A percentile compares a stretch with the other conserved stretches of the same genome.
phyloP scores from a whole-genome alignment of 2,329 filamentous ascomycete genomes.

The Cladosporium sp. region DNA sequence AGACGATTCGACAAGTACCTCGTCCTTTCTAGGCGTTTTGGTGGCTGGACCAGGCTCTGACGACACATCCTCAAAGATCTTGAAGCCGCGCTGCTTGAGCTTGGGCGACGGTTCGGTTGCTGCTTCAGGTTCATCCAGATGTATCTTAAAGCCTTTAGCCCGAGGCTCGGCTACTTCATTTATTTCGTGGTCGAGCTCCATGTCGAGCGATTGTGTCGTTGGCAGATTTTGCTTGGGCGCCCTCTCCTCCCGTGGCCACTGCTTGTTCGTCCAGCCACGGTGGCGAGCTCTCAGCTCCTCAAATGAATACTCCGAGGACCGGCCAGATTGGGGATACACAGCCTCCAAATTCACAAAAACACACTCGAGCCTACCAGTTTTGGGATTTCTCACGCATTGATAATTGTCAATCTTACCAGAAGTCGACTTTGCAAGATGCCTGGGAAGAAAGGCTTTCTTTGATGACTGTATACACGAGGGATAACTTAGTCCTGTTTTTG shows the following conservation, averaged over 20 bases:
- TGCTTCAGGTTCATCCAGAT: conserved; percentile 21
- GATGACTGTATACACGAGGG: conserved; percentile 57
- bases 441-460: conserved; percentile 26
- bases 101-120: conserved; percentile 16
- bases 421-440: conserved; percentile 31
- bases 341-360: conserved; percentile 84
- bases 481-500: conserved; percentile 92
- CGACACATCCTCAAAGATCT: conserved; percentile 36
- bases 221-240: background rate
- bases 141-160: conserved; percentile 25
- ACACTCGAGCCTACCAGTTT: conserved; percentile 78
- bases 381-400: conserved; percentile 79
- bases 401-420: conserved; percentile 51
- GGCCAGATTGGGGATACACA: conserved; percentile 76
- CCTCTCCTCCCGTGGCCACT: conserved; percentile 48
- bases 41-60: conserved; percentile 18
- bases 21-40: conserved; percentile 22
- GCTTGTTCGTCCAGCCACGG: conserved; percentile 64
- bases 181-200: background rate
- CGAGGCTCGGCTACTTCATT: background rate
- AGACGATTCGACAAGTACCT: conserved; percentile 30
- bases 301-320: conserved; percentile 75
- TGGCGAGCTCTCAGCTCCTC: conserved; percentile 83
- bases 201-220: background rate
- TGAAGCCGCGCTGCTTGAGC: conserved; percentile 34